Base-by-base conservation (phyloP, 441 rosid species). In the Aleurites moluccanus region DNA sequence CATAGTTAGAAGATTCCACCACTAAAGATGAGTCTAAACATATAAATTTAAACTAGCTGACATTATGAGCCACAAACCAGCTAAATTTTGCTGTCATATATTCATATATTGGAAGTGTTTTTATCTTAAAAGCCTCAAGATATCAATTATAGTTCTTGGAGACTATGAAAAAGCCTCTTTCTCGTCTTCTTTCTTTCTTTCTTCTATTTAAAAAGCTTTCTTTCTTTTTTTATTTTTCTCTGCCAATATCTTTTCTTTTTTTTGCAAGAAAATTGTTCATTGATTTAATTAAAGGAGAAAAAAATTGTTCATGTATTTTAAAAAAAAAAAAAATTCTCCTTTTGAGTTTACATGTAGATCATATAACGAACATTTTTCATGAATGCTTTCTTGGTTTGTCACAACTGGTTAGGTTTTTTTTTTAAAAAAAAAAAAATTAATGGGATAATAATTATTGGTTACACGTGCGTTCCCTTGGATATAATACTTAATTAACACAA, bases 101-200 rank as follows among this genome's bases (percentile, higher is more conserved):
- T 0, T 45, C 25, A 6, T 40, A n/a, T 73, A 66, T 64, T 79
- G 71, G 59, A 23, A 74, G 65, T 67, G 68, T 76, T 67, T 52
- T 67, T 70, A 71, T 86, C 88, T 88, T 64, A 83, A 87, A 88
- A 82, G 90, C 80, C 83, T 84, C 86, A 84, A 86, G 47, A 80
- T 82, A 79, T 73, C 87, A 83, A 86, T 88, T 66, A 83, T 82
- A 61, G 52, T 85, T 74, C 90, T 91, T 78, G 91, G 87, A 87
- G 97, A 90, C 92, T 88, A 88, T 91, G 94, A 86, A 86, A 85
- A 87, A 86, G 86, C 55, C 79, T 67, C 76, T 76, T 38, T 38
- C 3, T 85, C 79, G 53, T 70, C 80, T 75, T 64, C 72, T 67
- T 77, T n/a, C n/a, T n/a, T n/a, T n/a, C n/a, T n/a, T n/a, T n/a